Evolutionary conservation across 306 rosid genomes (phyloP), one percentile per base, ranked within the genome.

Genomic region (Vigna hirtella): DNA sequence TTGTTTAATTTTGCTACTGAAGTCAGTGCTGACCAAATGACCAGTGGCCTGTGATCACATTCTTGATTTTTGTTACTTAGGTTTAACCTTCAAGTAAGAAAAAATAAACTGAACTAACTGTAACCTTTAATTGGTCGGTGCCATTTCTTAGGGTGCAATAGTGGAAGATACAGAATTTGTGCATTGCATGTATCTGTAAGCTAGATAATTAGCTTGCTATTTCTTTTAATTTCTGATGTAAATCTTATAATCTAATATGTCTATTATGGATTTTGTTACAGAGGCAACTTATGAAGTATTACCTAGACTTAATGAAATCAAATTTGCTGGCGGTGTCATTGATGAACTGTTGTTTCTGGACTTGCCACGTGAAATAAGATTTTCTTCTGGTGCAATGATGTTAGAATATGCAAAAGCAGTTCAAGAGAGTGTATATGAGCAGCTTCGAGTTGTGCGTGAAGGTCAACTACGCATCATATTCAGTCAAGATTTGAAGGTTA

Each of bases 281-380:
- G 99, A 96, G 96, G 97, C 97, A 49, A 93, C 98, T n/a, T 91
- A 80, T 82, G 98, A 96, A 86, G 98, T 96, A 55, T 94, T 96
- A 50, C 97, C 99, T 28, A 86, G 98, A 84, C 96, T 96, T 36
- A 91, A 90, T 74, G 98, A 91, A 82, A 93, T 96, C 83, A 96
- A 96, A 84, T 96, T 91, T 86, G 97, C 91, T 40, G 90, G 99
- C 78, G 99, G 99, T 26, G 94, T 96, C 78, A 91, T 90, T 1
- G 99, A 96, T 72, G 99, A 96, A 76, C 96, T 96, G 66, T 9
- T 96, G 71, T 93, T 89, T 86, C 63, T 96, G 90, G 99, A 96
- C 81, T 67, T 86, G 87, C 98, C 99, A 0, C 94, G 89, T 13
- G 99, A 96, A 90, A 26, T 16, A 56, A 87, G 93, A 83, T 90